Base-by-base conservation (phyloP, 805 yeast genomes). In the Saitoella complicata region DNA sequence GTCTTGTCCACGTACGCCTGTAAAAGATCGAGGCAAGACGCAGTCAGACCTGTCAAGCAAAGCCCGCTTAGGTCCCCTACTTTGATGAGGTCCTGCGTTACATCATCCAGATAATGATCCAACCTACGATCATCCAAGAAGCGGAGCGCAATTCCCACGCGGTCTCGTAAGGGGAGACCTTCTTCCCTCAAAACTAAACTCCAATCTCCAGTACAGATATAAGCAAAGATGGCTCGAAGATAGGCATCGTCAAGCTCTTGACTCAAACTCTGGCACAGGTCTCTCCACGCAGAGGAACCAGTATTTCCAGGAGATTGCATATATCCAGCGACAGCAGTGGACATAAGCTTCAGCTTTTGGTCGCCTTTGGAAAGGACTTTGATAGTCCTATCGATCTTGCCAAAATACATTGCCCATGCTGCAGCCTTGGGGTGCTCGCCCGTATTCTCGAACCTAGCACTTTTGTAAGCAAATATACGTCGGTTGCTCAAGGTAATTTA, bases 321-420 rank as follows among this genome's bases (percentile, higher is more conserved):
- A 56, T 86, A 83, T 2, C 95, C 97, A 0, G 95, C 88, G 39
- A 86, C 82, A 0, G 97, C 96, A 0, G 97, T 80, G 0, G 95
- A 85, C 71, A 88, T 86, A 40, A 88, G 69, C 42, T 80, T 64
- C 40, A 83, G 67, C 44, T 78, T 65, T 57, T 80, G 86, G 46
- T 73, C 77, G 41, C 76, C 76, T n/a, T 73, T 67, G 0, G 82
- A 75, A 44, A 88, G 64, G n/a, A 85, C 79, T 38, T 75, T 76
- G 4, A 87, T 81, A 0, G 96, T 94, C 42, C 76, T 70, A 2
- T 73, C 70, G 2, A 88, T 81, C 58, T 86, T 83, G 5, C 94
- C 95, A 57, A 84, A 88, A 60, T 88, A 88, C 0, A 86, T 87
- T 0, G 96, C 96, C 94, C 95, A 84, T 0, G 94, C 97, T 1